A percentile compares a stretch with the other conserved stretches of the same genome.
These are phyloP conservation scores for Aspergillus biplanus DNA, from an alignment of 495 filamentous ascomycete species.

Conservation along the genomic window DNA sequence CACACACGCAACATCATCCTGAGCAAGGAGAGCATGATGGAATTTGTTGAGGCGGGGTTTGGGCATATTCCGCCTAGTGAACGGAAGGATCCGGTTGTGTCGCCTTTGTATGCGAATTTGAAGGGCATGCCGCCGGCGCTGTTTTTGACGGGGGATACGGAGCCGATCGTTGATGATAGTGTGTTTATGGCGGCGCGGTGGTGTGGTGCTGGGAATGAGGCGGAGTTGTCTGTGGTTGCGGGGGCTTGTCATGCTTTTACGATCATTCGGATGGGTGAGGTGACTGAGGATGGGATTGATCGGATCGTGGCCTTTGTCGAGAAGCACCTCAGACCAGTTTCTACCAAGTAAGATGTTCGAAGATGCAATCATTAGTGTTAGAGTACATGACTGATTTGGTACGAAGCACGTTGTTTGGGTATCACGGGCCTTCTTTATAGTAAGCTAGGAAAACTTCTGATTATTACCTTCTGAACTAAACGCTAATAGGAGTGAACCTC, in stretches of 20 bases:
- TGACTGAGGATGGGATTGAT: conserved; percentile 1
- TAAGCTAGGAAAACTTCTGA: no score
- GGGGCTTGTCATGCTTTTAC: conserved; percentile 1
- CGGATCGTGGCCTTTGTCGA: not conserved
- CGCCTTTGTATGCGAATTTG: not conserved
- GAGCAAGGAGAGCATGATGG: not conserved
- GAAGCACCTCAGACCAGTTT: not conserved
- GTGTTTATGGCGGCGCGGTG: not conserved
- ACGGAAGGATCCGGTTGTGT: not conserved
- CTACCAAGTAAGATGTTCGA: not conserved
- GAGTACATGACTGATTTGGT: no score
- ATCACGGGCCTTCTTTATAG: no score
- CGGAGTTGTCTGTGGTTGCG: not conserved
- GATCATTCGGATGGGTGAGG: conserved; percentile 1
- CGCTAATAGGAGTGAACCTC: no score
- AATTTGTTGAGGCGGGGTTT: not conserved
- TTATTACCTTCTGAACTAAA: no score
- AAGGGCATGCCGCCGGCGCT: not conserved
- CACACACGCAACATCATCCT: not conserved
- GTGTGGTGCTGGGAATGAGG: not conserved
- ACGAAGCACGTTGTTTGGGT: no score
- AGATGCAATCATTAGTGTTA: no score
- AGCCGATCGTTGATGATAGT: conserved; percentile 3
- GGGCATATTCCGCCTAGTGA: not conserved
- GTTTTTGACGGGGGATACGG: not conserved